Conservation (phyloP, 495 filamentous ascomycete species). For the Penicillium steckii region DNA sequence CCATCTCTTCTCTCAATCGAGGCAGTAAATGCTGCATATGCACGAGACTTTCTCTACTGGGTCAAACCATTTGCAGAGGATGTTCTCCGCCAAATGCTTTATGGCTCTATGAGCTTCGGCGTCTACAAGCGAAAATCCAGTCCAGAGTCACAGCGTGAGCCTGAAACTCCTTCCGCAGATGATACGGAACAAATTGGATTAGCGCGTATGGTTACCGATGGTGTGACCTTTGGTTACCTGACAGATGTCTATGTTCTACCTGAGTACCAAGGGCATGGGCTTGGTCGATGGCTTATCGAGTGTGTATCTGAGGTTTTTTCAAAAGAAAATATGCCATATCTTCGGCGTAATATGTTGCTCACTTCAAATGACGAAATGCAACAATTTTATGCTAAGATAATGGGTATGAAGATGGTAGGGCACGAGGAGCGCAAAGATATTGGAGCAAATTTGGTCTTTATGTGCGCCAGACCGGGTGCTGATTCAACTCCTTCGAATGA, state of each 20-base stretch:
- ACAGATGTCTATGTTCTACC: conserved; percentile 69
- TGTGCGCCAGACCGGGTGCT: conserved; percentile 23
- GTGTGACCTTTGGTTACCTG: conserved; percentile 65
- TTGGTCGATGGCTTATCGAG: conserved; percentile 61
- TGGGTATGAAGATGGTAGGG: conserved; percentile 45
- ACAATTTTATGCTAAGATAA: conserved; percentile 45
- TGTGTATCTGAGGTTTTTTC: conserved; percentile 55
- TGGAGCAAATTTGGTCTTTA: conserved; percentile 18
- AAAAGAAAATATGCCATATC: conserved; percentile 46
- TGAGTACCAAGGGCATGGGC: conserved; percentile 55
- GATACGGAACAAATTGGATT: conserved; percentile 52
- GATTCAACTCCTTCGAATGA: background rate
- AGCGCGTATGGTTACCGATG: conserved; percentile 64
- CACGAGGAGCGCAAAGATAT: conserved; percentile 22
- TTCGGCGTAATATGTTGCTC: conserved; percentile 54
- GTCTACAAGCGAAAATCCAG: conserved; percentile 36
- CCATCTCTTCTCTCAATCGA: conserved; percentile 46
- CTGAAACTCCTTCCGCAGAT: background rate
- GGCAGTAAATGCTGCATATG: conserved; percentile 51
- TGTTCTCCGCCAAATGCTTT: conserved; percentile 42
- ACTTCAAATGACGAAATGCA: conserved; percentile 33
- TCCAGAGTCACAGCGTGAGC: background rate
- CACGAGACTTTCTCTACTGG: conserved; percentile 56
- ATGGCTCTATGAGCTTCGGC: conserved; percentile 55
- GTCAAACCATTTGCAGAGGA: conserved; percentile 40